phyloP scores from a whole-genome alignment of 768 basidiomycete genomes.

The Boletus barrowsii region DNA sequence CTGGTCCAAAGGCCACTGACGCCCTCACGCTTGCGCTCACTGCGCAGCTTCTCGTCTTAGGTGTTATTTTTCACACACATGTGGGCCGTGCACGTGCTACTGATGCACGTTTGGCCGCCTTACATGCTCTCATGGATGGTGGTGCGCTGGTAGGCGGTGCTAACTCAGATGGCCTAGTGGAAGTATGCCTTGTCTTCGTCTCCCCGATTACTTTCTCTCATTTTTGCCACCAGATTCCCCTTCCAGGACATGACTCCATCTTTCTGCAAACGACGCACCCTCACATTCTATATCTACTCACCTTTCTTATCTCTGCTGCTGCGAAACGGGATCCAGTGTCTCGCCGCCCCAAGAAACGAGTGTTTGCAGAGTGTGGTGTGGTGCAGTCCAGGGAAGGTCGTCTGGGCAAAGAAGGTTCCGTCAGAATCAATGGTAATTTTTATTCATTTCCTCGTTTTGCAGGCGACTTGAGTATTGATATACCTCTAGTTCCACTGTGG shows the following conservation, averaged over 20 bases:
- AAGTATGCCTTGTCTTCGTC: constrained; percentile 32
- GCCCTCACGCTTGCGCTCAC: constrained; percentile 39
- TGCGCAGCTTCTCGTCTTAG: constrained; percentile 61
- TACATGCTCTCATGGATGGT: constrained; percentile 69
- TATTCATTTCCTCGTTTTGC: neutral
- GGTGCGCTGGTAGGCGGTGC: constrained; percentile 40
- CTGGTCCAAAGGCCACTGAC: constrained; percentile 26
- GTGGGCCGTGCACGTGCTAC: constrained; percentile 47
- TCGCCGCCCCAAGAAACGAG: constrained; percentile 65
- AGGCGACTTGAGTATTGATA: neutral
- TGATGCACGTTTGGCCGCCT: constrained; percentile 47
- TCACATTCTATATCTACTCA: constrained; percentile 57
- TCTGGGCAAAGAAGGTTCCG: constrained; percentile 24
- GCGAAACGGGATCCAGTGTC: constrained; percentile 74
- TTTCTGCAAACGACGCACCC: constrained; percentile 65
- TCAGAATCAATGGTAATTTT: constrained; percentile 13
- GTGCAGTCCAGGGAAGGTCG: constrained; percentile 43
- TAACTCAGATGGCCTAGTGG: constrained; percentile 37
- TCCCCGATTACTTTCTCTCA: neutral
- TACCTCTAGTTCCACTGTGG: constrained; percentile 50
- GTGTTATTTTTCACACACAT: constrained; percentile 61
- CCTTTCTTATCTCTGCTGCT: constrained; percentile 62
- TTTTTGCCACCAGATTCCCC: constrained; percentile 20
- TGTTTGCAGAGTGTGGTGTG: constrained; percentile 67
- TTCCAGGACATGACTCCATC: constrained; percentile 43